Evolutionary conservation across 352 stramenopile species (phyloP), one percentile per base, ranked within the genome.

Genomic region (Globisporangium middletonii): DNA sequence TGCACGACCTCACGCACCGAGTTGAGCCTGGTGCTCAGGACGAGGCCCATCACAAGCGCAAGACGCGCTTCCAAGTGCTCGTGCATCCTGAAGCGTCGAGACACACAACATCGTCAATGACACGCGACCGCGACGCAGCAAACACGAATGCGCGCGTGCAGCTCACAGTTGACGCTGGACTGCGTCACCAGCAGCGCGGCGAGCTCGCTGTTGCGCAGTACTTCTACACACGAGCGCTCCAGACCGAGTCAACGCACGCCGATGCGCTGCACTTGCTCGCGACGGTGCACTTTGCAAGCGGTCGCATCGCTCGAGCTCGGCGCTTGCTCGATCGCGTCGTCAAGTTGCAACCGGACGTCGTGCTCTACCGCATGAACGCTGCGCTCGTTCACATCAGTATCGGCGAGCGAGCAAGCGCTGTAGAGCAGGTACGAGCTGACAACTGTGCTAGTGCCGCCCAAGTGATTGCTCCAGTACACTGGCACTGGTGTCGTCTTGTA

Each of bases 231-330:
- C 49, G 46, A 16, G 54, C 51, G 2, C 41, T 65, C 12, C 59
- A 59, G 13, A 43, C 27, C 9, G 48, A 55, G 19, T 47, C 33
- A 18, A 43, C 35, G n/a, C 33, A 57, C 23, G 33, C 38, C 0
- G 74, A 91, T 38, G 76, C 66, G 7, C 35, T 73, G 16, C 81
- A 91, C 44, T 65, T 91, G 50, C 57, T 85, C 13, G 81, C 77
- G 4, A 64, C 69, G 3, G 15, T 71, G 23, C 35, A 64, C 27
- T 72, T 69, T 49, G 55, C 71, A n/a, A 60, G 49, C 8, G 62
- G 62, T 1, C 16, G 72, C 1, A 47, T 60, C 13, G 35, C 54
- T 1, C 26, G 35, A 1, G 75, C 70, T 3, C 55, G 65, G 6
- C 15, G 54, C 9, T 59, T 64, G 13, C 53, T 85, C 30, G 23